Base-by-base conservation (phyloP, 2,329 filamentous ascomycete species). In the Penicillium sp. region DNA sequence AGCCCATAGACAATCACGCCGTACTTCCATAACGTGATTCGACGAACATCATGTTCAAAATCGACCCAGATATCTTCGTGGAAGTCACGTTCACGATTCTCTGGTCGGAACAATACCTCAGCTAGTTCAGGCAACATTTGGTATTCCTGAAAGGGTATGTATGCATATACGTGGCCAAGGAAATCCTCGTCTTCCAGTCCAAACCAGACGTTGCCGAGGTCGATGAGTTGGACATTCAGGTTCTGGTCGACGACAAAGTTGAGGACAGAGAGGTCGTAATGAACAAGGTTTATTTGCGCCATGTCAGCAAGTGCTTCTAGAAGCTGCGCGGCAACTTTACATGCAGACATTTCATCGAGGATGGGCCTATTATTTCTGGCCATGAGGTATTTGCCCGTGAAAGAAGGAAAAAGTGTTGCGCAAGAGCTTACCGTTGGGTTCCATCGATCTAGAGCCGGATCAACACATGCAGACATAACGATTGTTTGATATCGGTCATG, bases 211-310 rank as follows among this genome's bases (percentile, higher is more conserved):
- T 62, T 44, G 11, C 66, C 69, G 18, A 72, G 53, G 46, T 71
- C 69, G n/a, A 72, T 66, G 2, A 72, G 54, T 26, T 62, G 58
- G 14, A 63, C 49, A 53, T 70, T 67, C 4, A 70, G 58, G 20
- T 66, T 40, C 40, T 62, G 55, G 49, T 69, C 67, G 12, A 73
- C 48, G 4, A 71, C n/a, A 37, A 66, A 71, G 53, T 73, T 72
- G 9, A 56, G 47, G 26, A 67, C 54, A 14, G 69, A 70, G 7
- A 73, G 29, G 41, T 73, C 70, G 6, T 54, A 58, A 46, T 72
- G 67, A 14, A 54, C 57, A 15, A 70, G 43, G 18, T 61, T 60
- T 63, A 71, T 61, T 49, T 73, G 66, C 26, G 62, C 63, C 37
- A 72, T 47, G 23, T 71, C 64, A 27, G 58, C 49, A 35, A 69